phyloP scores from a whole-genome alignment of 257 asterid genomes.

The Solanum dulcamara region DNA sequence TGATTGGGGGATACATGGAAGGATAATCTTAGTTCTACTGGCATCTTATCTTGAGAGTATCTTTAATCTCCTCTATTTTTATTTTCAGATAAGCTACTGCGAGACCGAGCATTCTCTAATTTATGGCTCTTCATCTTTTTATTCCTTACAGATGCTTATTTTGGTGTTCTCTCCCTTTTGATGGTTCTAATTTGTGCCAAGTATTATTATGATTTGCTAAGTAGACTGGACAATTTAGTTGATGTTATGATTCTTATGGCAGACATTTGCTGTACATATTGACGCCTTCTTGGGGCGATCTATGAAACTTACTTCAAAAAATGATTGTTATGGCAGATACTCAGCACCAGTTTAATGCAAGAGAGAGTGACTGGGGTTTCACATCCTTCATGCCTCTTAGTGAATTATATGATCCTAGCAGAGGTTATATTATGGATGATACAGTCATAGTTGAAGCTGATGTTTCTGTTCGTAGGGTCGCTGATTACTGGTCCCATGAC shows the following conservation, averaged over 20 bases:
- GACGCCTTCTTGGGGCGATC: not conserved
- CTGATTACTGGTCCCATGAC: slow-evolving; percentile 58
- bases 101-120: not conserved
- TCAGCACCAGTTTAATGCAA: slow-evolving; percentile 56
- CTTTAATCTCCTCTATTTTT: not conserved
- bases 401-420: slow-evolving; percentile 57
- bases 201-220: not conserved
- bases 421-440: slow-evolving; percentile 50
- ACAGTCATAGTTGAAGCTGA: slow-evolving; percentile 51
- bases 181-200: not conserved
- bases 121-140: not conserved
- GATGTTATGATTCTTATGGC: not conserved
- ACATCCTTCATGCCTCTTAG: slow-evolving; percentile 64
- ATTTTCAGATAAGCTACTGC: not conserved
- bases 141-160: not conserved
- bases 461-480: slow-evolving; percentile 54
- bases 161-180: not conserved
- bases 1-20: not conserved
- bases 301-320: not conserved
- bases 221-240: not conserved
- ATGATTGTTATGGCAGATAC: slow-evolving; percentile 28
- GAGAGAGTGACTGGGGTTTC: slow-evolving; percentile 77
- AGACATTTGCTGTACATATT: not conserved
- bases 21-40: not conserved
- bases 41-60: not conserved